Conservation (phyloP, 441 rosid genomes). For the Populus hybrid region DNA sequence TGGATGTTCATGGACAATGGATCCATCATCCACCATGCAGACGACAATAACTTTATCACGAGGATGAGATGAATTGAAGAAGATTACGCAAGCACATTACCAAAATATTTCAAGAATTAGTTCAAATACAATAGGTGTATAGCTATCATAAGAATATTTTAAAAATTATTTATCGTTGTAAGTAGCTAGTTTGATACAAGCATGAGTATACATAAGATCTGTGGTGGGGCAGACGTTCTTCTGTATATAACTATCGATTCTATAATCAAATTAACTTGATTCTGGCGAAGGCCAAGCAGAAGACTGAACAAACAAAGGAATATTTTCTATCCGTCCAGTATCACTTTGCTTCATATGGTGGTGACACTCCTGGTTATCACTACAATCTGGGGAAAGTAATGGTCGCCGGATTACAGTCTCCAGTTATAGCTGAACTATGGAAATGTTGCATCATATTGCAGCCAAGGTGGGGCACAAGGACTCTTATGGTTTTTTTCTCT, state of each 20-base stretch:
- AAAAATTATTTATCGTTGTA: neutral
- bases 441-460: neutral
- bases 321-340: neutral
- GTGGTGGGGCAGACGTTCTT: neutral
- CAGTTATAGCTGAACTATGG: neutral
- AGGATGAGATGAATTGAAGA: neutral
- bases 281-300: neutral
- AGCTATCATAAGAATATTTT: neutral
- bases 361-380: neutral
- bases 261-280: neutral
- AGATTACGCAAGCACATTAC: no score
- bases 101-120: no score
- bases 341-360: neutral
- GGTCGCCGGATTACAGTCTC: neutral
- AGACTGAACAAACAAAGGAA: neutral
- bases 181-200: neutral
- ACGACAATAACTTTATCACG: neutral
- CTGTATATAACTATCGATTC: neutral
- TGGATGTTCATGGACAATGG: no score
- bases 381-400: neutral
- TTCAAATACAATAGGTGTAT: no score
- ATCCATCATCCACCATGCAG: neutral
- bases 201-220: neutral
- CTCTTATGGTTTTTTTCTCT: neutral
- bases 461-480: neutral